Evolutionary conservation across 768 basidiomycete genomes (phyloP).

Genomic region (Dacryopinax primogenitus): DNA sequence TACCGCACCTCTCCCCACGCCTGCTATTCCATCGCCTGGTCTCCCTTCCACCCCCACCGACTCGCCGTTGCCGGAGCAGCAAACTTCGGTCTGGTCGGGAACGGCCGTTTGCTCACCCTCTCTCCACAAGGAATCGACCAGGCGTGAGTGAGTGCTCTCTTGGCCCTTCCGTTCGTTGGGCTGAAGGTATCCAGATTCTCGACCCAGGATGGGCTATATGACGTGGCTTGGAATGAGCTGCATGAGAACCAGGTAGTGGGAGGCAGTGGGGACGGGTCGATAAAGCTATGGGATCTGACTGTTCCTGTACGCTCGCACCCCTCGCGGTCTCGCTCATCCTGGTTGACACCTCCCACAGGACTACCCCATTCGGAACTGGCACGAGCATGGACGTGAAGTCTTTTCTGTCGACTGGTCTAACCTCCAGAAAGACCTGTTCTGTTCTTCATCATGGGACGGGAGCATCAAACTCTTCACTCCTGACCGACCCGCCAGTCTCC

Average conservation of each 20-base stretch:
- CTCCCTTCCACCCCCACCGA: constrained; percentile 64
- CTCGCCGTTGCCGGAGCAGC: constrained; percentile 73
- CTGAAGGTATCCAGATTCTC: background rate
- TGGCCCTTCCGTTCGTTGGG: constrained; percentile 10
- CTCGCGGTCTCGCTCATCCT: background rate
- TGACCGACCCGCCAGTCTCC: constrained; percentile 61
- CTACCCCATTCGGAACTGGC: constrained; percentile 81
- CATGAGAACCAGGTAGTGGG: constrained; percentile 90
- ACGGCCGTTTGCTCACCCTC: constrained; percentile 57
- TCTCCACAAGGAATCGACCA: constrained; percentile 20
- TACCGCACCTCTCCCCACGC: constrained; percentile 71
- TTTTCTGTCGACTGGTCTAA: constrained; percentile 96
- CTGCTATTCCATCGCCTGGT: constrained; percentile 72
- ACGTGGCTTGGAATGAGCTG: constrained; percentile 87
- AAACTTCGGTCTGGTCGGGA: constrained; percentile 91
- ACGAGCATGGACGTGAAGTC: constrained; percentile 86
- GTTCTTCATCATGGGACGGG: constrained; percentile 86
- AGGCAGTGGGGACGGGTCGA: constrained; percentile 78
- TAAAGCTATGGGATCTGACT: constrained; percentile 81
- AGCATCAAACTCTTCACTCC: constrained; percentile 87
- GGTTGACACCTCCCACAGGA: constrained; percentile 37
- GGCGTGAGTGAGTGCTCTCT: constrained; percentile 23
- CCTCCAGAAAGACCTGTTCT: constrained; percentile 74
- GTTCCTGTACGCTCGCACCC: constrained; percentile 46
- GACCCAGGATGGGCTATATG: constrained; percentile 79